Evolutionary conservation across 139 green algal species (phyloP).

Genomic region (Chlorella sp.): DNA sequence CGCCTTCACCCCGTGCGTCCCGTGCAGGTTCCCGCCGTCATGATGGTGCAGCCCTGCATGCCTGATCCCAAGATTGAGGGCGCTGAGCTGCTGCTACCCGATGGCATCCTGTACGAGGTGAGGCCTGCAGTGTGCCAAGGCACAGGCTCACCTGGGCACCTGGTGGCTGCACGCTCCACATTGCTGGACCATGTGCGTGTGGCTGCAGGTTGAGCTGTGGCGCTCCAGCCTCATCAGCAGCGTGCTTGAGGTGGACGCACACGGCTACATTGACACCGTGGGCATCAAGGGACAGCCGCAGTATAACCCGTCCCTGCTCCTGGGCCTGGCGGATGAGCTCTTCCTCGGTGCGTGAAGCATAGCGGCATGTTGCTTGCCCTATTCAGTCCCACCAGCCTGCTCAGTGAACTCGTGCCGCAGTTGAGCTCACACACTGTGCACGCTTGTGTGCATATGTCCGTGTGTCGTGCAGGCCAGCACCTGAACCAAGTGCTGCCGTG

Average conservation of each 20-base stretch:
- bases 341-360: not conserved
- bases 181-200: no score
- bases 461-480: not conserved
- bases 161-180: no score
- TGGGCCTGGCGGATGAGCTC: not conserved
- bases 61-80: not conserved
- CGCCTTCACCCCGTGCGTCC: not conserved
- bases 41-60: not conserved
- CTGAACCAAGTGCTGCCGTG: not conserved
- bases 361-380: no score
- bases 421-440: no score
- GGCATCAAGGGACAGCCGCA: not conserved
- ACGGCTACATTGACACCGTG: not conserved
- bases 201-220: slow-evolving; percentile 7
- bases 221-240: not conserved
- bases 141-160: no score
- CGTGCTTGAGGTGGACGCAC: not conserved
- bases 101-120: not conserved
- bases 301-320: not conserved
- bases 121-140: no score
- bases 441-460: no score
- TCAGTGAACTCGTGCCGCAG: no score
- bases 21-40: not conserved
- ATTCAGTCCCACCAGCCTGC: no score
- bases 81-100: not conserved